These are phyloP conservation scores for Kernera saxatilis DNA, from an alignment of 345 rosid genomes.

Conservation along the genomic window DNA sequence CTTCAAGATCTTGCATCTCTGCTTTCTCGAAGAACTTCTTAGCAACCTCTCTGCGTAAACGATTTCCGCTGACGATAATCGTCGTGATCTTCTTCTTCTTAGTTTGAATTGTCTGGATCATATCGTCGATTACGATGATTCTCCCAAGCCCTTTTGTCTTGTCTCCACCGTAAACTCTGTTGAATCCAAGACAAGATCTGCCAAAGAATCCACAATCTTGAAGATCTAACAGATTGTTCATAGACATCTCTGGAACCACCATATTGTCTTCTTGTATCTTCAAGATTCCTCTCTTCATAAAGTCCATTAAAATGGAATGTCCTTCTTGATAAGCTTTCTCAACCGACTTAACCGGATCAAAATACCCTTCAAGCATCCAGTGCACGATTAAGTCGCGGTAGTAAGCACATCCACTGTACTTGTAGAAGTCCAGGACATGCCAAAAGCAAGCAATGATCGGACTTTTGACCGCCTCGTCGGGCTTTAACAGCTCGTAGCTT, in stretches of 20 bases:
- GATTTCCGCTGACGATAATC: slow-evolving; percentile 39
- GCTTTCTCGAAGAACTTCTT: slow-evolving; percentile 24
- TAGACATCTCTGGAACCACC: slow-evolving; percentile 39
- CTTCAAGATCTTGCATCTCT: slow-evolving; percentile 33
- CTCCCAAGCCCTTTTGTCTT: slow-evolving; percentile 34
- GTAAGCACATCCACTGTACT: slow-evolving; percentile 31
- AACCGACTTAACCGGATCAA: slow-evolving; percentile 34
- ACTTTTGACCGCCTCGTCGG: background rate
- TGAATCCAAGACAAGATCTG: slow-evolving; percentile 37
- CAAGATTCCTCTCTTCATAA: slow-evolving; percentile 39
- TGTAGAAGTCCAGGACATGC: slow-evolving; percentile 38
- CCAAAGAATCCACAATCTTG: slow-evolving; percentile 31
- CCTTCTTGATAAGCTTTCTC: slow-evolving; percentile 43
- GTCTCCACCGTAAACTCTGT: slow-evolving; percentile 21
- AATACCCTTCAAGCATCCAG: slow-evolving; percentile 67
- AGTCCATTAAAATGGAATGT: slow-evolving; percentile 41
- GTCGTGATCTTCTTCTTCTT: slow-evolving; percentile 18
- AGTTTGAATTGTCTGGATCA: slow-evolving; percentile 37
- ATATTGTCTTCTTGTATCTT: slow-evolving; percentile 41
- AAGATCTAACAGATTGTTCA: slow-evolving; percentile 24
- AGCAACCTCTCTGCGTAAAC: slow-evolving; percentile 25
- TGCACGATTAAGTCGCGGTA: slow-evolving; percentile 47
- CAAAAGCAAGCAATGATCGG: slow-evolving; percentile 40
- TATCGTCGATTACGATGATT: slow-evolving; percentile 38
- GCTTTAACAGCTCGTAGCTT: slow-evolving; percentile 28